phyloP scores from a whole-genome alignment of 2,329 filamentous ascomycete genomes.

The Fusarium agapanthi region DNA sequence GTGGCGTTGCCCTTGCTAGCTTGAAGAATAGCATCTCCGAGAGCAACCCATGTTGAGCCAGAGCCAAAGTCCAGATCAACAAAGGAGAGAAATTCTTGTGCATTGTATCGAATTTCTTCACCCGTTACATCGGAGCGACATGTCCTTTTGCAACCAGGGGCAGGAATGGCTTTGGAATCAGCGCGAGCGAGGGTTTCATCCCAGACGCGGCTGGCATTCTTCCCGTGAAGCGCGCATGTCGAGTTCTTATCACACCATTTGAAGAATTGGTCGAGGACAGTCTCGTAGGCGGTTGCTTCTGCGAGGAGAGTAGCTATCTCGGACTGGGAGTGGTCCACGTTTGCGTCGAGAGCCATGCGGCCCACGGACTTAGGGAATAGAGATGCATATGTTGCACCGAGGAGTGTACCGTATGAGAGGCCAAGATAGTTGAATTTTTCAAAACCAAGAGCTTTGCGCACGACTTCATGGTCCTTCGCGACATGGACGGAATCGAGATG shows the following conservation, averaged over 20 bases:
- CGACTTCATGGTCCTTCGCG: constrained; percentile 37
- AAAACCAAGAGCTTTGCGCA: constrained; percentile 32
- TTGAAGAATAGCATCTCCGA: constrained; percentile 19
- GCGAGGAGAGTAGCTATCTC: constrained; percentile 22
- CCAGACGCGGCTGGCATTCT: constrained; percentile 23
- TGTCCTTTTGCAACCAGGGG: constrained; percentile 13
- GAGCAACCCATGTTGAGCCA: constrained; percentile 17
- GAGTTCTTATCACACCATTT: constrained; percentile 33
- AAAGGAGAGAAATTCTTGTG: constrained; percentile 22
- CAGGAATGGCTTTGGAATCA: constrained; percentile 18
- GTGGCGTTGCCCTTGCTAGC: constrained; percentile 35
- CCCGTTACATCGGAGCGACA: constrained; percentile 34
- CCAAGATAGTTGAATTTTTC: constrained; percentile 47
- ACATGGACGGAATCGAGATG: constrained; percentile 37
- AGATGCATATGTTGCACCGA: constrained; percentile 47
- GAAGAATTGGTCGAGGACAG: constrained; percentile 32
- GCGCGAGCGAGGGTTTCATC: constrained; percentile 23
- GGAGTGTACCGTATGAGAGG: constrained; percentile 48
- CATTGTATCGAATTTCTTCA: constrained; percentile 35
- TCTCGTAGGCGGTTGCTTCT: constrained; percentile 27
- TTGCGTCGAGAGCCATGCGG: constrained; percentile 42
- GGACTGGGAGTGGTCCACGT: constrained; percentile 39
- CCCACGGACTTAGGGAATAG: constrained; percentile 42
- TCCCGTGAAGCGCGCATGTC: constrained; percentile 33
- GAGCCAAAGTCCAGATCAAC: not conserved